Percentiles rank a stretch among this genome's conserved stretches.
These are phyloP conservation scores for Oenanthe javanica DNA, from an alignment of 140 eudicot species.

Conservation along the genomic window DNA sequence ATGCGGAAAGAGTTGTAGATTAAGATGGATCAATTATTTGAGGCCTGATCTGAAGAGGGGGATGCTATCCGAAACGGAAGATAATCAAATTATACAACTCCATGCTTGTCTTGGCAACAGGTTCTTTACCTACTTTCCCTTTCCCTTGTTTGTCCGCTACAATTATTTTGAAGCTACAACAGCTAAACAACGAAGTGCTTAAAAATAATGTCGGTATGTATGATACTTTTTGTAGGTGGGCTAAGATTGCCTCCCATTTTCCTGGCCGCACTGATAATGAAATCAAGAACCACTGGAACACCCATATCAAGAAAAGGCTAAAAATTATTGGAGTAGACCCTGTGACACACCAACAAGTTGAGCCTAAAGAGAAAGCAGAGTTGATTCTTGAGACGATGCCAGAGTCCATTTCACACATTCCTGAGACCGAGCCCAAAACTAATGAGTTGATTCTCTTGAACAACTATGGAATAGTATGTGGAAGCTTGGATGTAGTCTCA, in stretches of 20 bases:
- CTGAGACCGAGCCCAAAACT: background rate
- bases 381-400: constrained; percentile 5
- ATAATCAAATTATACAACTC: constrained; percentile 59
- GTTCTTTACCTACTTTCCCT: constrained; percentile 16
- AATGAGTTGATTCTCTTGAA: constrained; percentile 15
- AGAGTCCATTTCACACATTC: background rate
- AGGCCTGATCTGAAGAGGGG: constrained; percentile 79
- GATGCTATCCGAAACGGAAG: constrained; percentile 51
- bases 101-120: constrained; percentile 75
- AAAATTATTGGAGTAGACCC: constrained; percentile 47
- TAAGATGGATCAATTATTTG: constrained; percentile 73
- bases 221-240: constrained; percentile 37
- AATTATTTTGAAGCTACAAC: background rate
- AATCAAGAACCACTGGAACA: constrained; percentile 79
- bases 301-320: constrained; percentile 67
- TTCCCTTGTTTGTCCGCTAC: background rate
- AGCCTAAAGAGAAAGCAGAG: constrained; percentile 23
- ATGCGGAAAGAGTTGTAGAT: constrained; percentile 77
- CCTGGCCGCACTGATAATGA: constrained; percentile 79
- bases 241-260: constrained; percentile 64
- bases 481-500: constrained; percentile 20
- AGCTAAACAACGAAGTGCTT: background rate
- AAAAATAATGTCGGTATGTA: background rate
- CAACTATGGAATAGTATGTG: constrained; percentile 15
- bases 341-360: constrained; percentile 32